Conservation (phyloP, 2,329 filamentous ascomycete species). For the Xylariales sp. region DNA sequence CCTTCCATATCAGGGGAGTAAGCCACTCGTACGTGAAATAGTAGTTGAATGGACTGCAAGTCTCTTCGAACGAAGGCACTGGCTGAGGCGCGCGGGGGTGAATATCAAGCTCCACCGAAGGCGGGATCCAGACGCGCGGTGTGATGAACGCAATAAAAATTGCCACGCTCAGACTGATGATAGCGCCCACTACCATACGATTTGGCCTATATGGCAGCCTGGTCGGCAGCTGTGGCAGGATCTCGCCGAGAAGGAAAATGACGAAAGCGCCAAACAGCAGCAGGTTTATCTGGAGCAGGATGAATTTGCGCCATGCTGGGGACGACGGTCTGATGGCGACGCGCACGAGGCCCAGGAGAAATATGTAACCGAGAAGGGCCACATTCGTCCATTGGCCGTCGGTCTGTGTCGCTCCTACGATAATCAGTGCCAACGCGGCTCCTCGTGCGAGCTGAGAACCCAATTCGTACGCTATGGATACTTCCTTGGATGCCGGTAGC, state of each 20-base stretch:
- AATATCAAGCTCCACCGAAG: conserved; percentile 32
- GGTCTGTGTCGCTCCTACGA: conserved; percentile 28
- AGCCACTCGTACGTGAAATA: conserved; percentile 49
- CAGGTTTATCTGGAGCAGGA: conserved; percentile 45
- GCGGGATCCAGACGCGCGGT: conserved; percentile 46
- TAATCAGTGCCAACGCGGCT: conserved; percentile 33
- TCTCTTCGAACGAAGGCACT: conserved; percentile 46
- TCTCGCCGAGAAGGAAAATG: conserved; percentile 30
- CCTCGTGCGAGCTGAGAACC: conserved; percentile 35
- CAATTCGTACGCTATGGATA: conserved; percentile 40
- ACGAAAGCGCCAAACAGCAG: conserved; percentile 32
- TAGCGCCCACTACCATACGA: conserved; percentile 26
- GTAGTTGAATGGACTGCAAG: conserved; percentile 48
- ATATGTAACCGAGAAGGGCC: conserved; percentile 32
- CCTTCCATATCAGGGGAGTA: conserved; percentile 43
- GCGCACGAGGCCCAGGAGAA: conserved; percentile 38
- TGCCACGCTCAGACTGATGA: conserved; percentile 31
- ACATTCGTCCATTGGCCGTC: conserved; percentile 32
- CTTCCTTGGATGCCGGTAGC: too few species aligned
- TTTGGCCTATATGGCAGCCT: conserved; percentile 25
- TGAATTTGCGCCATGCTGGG: conserved; percentile 38
- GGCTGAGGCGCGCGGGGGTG: conserved; percentile 29
- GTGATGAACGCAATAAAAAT: conserved; percentile 37
- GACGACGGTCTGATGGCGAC: conserved; percentile 35
- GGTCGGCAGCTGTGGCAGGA: conserved; percentile 33